Percentiles rank a stretch among this genome's conserved stretches.
Conservation (phyloP, 768 basidiomycete species). For the Lactarius tabidus region DNA sequence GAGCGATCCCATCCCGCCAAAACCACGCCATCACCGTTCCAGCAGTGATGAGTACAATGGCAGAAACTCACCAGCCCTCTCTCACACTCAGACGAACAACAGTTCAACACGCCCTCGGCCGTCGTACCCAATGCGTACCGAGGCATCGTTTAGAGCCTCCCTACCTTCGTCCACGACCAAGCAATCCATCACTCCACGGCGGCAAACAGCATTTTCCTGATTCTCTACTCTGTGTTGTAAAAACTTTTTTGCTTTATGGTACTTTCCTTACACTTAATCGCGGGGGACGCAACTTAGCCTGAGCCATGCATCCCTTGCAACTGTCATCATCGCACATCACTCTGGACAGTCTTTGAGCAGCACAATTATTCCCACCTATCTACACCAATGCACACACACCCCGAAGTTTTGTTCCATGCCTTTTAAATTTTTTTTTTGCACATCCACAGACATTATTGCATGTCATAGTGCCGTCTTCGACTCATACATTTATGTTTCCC, state of each 20-base stretch:
- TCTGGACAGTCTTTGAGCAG: constrained; percentile 14
- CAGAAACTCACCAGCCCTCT: constrained; percentile 1
- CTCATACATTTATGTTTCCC: constrained; percentile 7
- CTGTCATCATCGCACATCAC: constrained; percentile 19
- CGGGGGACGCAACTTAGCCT: neutral
- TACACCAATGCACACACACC: constrained; percentile 11
- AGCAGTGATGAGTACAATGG: constrained; percentile 20
- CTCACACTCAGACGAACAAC: neutral
- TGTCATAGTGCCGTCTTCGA: neutral
- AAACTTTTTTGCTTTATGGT: constrained; percentile 18
- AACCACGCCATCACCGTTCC: constrained; percentile 21
- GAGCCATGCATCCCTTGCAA: constrained; percentile 19
- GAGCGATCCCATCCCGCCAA: constrained; percentile 3
- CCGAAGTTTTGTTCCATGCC: constrained; percentile 14
- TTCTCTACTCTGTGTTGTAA: constrained; percentile 15
- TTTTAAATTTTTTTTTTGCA: constrained; percentile 7
- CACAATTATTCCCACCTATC: constrained; percentile 17
- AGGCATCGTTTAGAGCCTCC: neutral
- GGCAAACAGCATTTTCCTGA: constrained; percentile 18
- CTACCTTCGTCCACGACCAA: neutral
- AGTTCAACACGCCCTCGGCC: neutral
- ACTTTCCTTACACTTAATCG: constrained; percentile 19
- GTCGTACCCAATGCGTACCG: neutral
- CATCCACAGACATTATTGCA: constrained; percentile 18
- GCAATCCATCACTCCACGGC: constrained; percentile 3